Percentiles rank a stretch among this genome's conserved stretches.
Evolutionary conservation across 2,329 filamentous ascomycete genomes (phyloP).

Genomic region (Fusarium stilboides): DNA sequence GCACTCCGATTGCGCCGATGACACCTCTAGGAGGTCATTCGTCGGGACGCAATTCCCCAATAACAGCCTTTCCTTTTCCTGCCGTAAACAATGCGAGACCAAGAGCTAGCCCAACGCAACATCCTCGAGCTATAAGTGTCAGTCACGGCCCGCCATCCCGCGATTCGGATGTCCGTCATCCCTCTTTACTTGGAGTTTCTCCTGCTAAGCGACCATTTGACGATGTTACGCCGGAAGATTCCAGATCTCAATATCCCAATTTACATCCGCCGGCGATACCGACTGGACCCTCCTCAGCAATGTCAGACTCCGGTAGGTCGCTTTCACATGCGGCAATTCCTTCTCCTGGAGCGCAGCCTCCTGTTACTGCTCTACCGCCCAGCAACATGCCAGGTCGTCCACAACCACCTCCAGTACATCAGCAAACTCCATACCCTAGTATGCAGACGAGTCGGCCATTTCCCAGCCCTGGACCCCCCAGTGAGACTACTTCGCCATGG

Average conservation of each 20-base stretch:
- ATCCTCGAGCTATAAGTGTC: slow-evolving; percentile 50
- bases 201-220: slow-evolving; percentile 55
- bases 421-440: slow-evolving; percentile 43
- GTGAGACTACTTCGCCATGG: slow-evolving; percentile 51
- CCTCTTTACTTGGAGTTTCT: slow-evolving; percentile 43
- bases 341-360: slow-evolving; percentile 46
- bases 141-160: slow-evolving; percentile 45
- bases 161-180: slow-evolving; percentile 46
- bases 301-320: slow-evolving; percentile 52
- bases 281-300: slow-evolving; percentile 38
- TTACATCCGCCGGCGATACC: slow-evolving; percentile 48
- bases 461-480: slow-evolving; percentile 37
- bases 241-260: slow-evolving; percentile 45
- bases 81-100: slow-evolving; percentile 50
- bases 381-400: slow-evolving; percentile 40
- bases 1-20: slow-evolving; percentile 51
- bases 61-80: slow-evolving; percentile 52
- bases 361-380: slow-evolving; percentile 43
- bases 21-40: slow-evolving; percentile 50
- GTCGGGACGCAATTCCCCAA: slow-evolving; percentile 55
- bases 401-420: slow-evolving; percentile 37
- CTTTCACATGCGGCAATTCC: slow-evolving; percentile 55
- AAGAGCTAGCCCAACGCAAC: slow-evolving; percentile 53
- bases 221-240: slow-evolving; percentile 47
- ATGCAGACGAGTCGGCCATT: slow-evolving; percentile 43